Evolutionary conservation across 768 basidiomycete species (phyloP).

Genomic region (Paxillus ammoniavirescens): DNA sequence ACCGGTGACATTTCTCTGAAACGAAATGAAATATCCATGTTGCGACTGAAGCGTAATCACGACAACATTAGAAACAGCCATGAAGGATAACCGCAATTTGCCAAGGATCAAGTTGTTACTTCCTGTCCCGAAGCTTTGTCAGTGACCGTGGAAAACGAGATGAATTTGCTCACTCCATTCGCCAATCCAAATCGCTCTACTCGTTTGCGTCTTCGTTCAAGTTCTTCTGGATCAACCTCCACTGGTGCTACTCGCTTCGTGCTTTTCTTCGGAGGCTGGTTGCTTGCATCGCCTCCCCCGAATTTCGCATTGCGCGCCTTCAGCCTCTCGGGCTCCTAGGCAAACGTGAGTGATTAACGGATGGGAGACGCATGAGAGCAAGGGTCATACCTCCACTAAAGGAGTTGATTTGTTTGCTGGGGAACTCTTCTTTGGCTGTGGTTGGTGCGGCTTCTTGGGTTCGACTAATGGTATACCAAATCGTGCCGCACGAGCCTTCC

Average conservation of each 20-base stretch:
- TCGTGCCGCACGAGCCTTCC: conserved; percentile 62
- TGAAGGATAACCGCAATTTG: neutral
- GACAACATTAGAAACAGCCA: neutral
- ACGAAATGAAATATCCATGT: neutral
- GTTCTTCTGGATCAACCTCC: conserved; percentile 56
- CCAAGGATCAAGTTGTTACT: neutral
- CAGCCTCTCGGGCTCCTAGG: conserved; percentile 50
- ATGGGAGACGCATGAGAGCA: neutral
- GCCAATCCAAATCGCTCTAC: conserved; percentile 58
- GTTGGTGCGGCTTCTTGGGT: conserved; percentile 31
- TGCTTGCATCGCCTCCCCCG: conserved; percentile 31
- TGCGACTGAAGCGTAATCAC: neutral
- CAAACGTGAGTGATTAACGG: neutral
- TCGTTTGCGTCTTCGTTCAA: conserved; percentile 56
- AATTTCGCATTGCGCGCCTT: conserved; percentile 57
- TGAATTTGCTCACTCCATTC: neutral
- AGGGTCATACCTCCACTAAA: neutral
- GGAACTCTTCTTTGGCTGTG: conserved; percentile 15
- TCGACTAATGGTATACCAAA: conserved; percentile 66
- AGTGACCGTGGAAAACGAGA: neutral
- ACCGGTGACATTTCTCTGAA: neutral
- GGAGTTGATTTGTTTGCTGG: conserved; percentile 1
- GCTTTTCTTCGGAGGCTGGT: conserved; percentile 25
- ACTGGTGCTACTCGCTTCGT: conserved; percentile 36
- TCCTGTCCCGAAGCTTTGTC: neutral